A percentile compares a stretch with the other conserved stretches of the same genome.
Conservation (phyloP, 2,329 filamentous ascomycete species). For the Aspergillus versicolor region DNA sequence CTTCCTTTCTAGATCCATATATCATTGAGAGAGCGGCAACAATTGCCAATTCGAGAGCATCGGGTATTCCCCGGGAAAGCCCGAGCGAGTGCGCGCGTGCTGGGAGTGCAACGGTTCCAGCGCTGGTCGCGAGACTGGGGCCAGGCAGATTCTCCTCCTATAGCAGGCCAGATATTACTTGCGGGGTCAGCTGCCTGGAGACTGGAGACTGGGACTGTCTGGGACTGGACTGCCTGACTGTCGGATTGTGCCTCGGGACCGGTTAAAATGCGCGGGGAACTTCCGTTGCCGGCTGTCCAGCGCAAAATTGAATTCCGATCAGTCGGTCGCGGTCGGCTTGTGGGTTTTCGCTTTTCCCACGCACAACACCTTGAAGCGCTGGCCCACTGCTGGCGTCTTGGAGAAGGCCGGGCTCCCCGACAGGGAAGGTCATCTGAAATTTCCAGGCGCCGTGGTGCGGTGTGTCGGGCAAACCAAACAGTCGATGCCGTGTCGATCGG, state of each 20-base stretch:
- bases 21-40: neutral
- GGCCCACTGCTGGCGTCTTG: neutral
- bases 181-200: neutral
- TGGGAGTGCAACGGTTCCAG: neutral
- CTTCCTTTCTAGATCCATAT: neutral
- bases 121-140: neutral
- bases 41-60: neutral
- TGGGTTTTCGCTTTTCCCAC: neutral
- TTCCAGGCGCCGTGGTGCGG: neutral
- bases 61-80: conserved; percentile 4
- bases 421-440: too few relatives aligned
- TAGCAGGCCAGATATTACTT: neutral
- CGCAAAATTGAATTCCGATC: conserved; percentile 6
- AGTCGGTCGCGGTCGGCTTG: conserved; percentile 17
- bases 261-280: conserved; percentile 25
- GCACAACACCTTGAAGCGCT: neutral
- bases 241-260: conserved; percentile 11
- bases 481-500: conserved; percentile 18
- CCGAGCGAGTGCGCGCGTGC: neutral
- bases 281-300: conserved; percentile 15
- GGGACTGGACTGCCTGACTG: too few relatives aligned
- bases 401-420: neutral
- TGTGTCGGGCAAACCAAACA: neutral
- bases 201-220: neutral
- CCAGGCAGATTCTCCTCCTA: neutral